Base-by-base conservation (phyloP, 2,329 filamentous ascomycete genomes). In the Fusarium cicatricum region DNA sequence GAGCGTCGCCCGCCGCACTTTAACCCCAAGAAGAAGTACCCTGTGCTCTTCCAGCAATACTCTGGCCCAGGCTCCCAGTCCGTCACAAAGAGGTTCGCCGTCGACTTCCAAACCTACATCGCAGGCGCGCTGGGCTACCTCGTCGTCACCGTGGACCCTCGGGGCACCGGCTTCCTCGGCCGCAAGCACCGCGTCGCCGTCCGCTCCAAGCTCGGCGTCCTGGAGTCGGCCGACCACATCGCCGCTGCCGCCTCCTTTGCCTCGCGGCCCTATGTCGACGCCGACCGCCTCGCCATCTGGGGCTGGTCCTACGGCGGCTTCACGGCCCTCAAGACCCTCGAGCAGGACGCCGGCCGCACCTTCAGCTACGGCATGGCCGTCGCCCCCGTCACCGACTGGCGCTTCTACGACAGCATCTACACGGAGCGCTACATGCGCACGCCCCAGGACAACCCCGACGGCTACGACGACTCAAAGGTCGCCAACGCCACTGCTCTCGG, bases 301-400 rank as follows among this genome's bases (percentile, higher is more conserved):
- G 95, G 95, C 41, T 99, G 95, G 95, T 96, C 91, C 60, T 99
- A 95, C 71, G 95, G 95, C 53, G 95, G 95, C 11, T 99, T 96
- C 80, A 90, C 91, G 80, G 91, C 95, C 6, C 83, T 99, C 69
- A 99, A 99, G 80, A 95, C 92, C 1, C 86, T 99, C 11, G 95
- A 99, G 79, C 84, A 86, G 58, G 95, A 99, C 72, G 94, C 86
- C 9, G 95, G 96, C 5, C 74, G 86, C 70, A 98, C 93, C 0
- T 99, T 97, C 79, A 88, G 88, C 62, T 99, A 99, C 73, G 96
- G 95, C 66, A 97, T 99, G 90, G 92, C 96, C 7, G 96, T 99
- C 45, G 95, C 95, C 2, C 95, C 95, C 15, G 95, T 99, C n/a
- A 98, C 94, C 0, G 93, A 99, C 75, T 99, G 95, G 95, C 85